Base-by-base conservation (phyloP, 2,329 filamentous ascomycete genomes). In the Cryphonectria radicalis region DNA sequence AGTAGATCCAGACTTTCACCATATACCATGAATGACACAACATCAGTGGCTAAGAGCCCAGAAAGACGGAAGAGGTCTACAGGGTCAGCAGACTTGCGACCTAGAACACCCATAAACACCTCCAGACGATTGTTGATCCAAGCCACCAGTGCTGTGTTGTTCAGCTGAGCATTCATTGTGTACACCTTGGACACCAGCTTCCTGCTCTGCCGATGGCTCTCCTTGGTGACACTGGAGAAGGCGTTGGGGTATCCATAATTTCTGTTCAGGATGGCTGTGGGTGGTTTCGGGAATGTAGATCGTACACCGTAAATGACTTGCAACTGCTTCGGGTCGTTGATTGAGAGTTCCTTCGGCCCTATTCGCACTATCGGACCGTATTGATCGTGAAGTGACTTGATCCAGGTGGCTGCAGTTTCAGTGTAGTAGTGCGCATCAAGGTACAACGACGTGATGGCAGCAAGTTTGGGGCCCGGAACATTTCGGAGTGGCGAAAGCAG, bases 211-310 rank as follows among this genome's bases (percentile, higher is more conserved):
- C 25, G 25, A 63, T 63, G 59, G 2, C 32, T n/a, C 13, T 40
- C 59, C 8, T 19, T 19, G 59, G 28, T 63, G n/a, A 63, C 22
- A 13, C 22, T 7, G 14, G 59, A 63, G 25, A 63, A 63, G 7
- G 59, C 25, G n/a, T 63, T 63, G 8, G 59, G 59, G 37, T 32
- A 63, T 35, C 59, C 59, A 63, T 63, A 32, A 35, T 63, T 63
- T 7, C 32, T 8, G 19, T 35, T 14, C 10, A 63, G 37, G 37
- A 63, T n/a, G 11, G 59, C 28, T 13, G 59, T 63, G 22, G 28
- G 11, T 19, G 59, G 59, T 22, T 63, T 63, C 22, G 22, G 59
- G 59, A 63, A 63, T 25, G 59, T 63, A 13, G 59, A 63, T 63
- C 59, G 59, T 8, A 32, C 22, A 40, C 59, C 59, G 11, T 63